Base-by-base conservation (phyloP, 2,329 filamentous ascomycete genomes). In the Penicillium oxalicum region DNA sequence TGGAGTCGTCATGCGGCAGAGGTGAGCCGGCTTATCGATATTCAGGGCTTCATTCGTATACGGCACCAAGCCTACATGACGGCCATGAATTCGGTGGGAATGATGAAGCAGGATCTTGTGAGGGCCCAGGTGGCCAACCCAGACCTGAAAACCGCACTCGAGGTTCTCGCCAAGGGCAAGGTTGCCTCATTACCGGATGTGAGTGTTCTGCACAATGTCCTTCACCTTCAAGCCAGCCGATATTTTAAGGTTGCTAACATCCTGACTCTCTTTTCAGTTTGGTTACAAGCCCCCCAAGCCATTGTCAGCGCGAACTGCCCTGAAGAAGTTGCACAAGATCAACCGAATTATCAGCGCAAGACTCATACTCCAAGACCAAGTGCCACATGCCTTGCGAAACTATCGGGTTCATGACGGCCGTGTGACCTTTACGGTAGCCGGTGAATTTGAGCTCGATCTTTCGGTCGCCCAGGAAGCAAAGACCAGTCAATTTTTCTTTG, bases 391-490 rank as follows among this genome's bases (percentile, higher is more conserved):
- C 46, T 88, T 97, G 65, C 79, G 79, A 59, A 78, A 87, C 51
- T 97, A 90, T 70, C 78, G 77, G 4, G 87, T 98, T 51, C 79
- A 80, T 45, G 87, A 88, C 44, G 93, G 94, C n/a, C 83, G 91
- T 42, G 91, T 87, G 5, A 97, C 90, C 0, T 98, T 98, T 67
- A 80, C 75, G 40, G 87, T 97, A 1, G 74, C 81, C 2, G 81
- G 81, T 45, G 91, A 97, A 66, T 96, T 96, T 60, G 91, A 97
- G 66, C 81, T 97, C 18, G 93, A 97, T 64, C 78, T 98, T 44
- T 91, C 90, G 1, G 87, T 97, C 54, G 88, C 87, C 13, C 86
- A 91, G 58, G 91, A 97, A 63, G 86, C 93, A 56, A 81, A 84
- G 13, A 76, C 83, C 29, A 86, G 87, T 46, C 91, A 94, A 60